These are phyloP conservation scores for Picea engelmannii DNA, from an alignment of 83 land plant species.

Conservation along the genomic window DNA sequence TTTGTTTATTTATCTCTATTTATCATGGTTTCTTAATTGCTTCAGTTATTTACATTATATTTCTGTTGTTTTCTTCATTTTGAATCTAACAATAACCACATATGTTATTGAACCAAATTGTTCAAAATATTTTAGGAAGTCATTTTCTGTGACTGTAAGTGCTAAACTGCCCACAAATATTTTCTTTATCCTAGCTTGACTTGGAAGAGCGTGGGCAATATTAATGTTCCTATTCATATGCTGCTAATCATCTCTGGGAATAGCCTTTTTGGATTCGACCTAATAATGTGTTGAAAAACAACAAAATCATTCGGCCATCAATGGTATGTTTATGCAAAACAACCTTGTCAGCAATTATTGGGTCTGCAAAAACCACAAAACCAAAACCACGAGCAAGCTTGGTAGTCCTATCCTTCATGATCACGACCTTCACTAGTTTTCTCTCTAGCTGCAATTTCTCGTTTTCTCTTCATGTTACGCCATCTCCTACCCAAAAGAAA, in stretches of 20 bases:
- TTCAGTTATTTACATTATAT: too few species aligned
- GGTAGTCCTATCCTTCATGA: slow-evolving; percentile 59
- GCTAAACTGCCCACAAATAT: slow-evolving; percentile 70
- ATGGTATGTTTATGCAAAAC: slow-evolving; percentile 53
- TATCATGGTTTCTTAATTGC: too few species aligned
- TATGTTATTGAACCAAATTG: slow-evolving; percentile 58
- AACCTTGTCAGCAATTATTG: slow-evolving; percentile 54
- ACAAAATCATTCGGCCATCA: slow-evolving; percentile 41
- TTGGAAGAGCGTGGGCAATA: slow-evolving; percentile 36
- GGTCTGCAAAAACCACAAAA: slow-evolving; percentile 55
- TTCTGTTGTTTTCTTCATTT: too few species aligned
- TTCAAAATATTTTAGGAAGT: slow-evolving; percentile 55
- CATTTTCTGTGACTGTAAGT: slow-evolving; percentile 55
- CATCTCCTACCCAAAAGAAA: too few species aligned
- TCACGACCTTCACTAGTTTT: slow-evolving; percentile 60
- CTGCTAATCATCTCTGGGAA: slow-evolving; percentile 63
- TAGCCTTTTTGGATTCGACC: slow-evolving; percentile 75
- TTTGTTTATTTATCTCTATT: too few species aligned
- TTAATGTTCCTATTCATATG: slow-evolving; percentile 34
- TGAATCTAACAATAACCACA: too few species aligned
- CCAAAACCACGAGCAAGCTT: slow-evolving; percentile 60
- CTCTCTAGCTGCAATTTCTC: too few species aligned
- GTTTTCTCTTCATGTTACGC: too few species aligned
- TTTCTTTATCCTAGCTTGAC: slow-evolving; percentile 54
- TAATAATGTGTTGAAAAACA: slow-evolving; percentile 16